Conservation (phyloP, 2,329 filamentous ascomycete genomes). For the Lizonia empirigonia region DNA sequence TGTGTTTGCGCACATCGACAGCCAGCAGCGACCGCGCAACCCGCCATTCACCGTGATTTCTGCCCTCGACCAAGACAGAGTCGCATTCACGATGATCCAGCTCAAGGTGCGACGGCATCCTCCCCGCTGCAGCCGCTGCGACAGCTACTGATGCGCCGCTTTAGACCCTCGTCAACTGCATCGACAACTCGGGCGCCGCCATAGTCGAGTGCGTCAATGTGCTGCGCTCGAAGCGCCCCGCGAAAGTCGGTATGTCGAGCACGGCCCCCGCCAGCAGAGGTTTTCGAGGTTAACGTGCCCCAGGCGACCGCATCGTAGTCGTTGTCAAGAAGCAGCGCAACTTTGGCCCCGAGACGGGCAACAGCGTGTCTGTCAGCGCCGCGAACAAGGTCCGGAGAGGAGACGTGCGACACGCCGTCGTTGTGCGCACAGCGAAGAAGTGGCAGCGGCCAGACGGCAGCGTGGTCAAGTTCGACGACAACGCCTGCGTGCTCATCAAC, state of each 20-base stretch:
- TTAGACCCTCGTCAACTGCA: constrained; percentile 95
- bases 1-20: constrained; percentile 10
- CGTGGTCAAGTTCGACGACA: constrained; percentile 93
- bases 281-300: constrained; percentile 14
- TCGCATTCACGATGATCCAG: constrained; percentile 44
- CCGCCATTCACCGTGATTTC: too few species aligned
- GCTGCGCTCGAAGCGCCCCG: constrained; percentile 85
- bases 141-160: constrained; percentile 61
- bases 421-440: constrained; percentile 90
- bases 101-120: constrained; percentile 41
- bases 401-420: constrained; percentile 93
- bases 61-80: too few species aligned
- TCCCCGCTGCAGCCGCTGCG: not conserved
- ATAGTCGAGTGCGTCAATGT: constrained; percentile 96
- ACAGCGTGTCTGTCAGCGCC: constrained; percentile 72
- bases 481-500: constrained; percentile 96
- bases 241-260: constrained; percentile 78
- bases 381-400: constrained; percentile 95
- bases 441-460: constrained; percentile 86
- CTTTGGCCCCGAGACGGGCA: constrained; percentile 72
- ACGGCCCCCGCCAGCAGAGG: not conserved
- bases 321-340: constrained; percentile 95
- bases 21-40: constrained; percentile 16
- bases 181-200: constrained; percentile 98
- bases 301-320: constrained; percentile 95